Percentiles rank a stretch among this genome's conserved stretches.
phyloP scores from a whole-genome alignment of 768 basidiomycete genomes.

The Fomitopsis serialis region DNA sequence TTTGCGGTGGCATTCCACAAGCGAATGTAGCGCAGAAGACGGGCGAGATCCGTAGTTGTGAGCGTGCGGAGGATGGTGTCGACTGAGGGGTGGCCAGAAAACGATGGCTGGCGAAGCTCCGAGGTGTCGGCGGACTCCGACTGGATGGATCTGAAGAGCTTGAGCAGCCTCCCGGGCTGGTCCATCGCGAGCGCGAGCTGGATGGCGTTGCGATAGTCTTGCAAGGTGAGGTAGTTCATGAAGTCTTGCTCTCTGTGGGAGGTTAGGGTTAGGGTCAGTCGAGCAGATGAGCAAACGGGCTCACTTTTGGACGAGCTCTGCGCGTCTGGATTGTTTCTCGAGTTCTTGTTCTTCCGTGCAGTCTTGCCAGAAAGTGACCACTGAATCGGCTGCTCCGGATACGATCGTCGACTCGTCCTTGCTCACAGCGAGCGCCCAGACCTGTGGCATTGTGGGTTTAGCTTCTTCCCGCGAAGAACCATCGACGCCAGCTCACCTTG shows the following conservation, averaged over 20 bases:
- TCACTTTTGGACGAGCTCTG: conserved; percentile 76
- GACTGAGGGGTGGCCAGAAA: conserved; percentile 69
- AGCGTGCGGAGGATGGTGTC: conserved; percentile 81
- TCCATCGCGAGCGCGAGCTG: conserved; percentile 88
- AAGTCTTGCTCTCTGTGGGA: conserved; percentile 89
- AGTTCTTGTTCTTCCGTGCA: conserved; percentile 79
- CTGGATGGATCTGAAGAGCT: conserved; percentile 68
- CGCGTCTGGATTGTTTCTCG: conserved; percentile 69
- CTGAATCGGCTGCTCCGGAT: conserved; percentile 93
- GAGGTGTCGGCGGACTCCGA: conserved; percentile 13
- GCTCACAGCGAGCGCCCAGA: conserved; percentile 93
- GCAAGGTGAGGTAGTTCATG: conserved; percentile 78
- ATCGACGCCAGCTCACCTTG: conserved; percentile 52
- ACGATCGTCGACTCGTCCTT: conserved; percentile 79
- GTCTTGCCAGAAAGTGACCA: conserved; percentile 96
- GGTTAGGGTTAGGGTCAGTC: neutral
- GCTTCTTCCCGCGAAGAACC: neutral
- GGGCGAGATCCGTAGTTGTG: conserved; percentile 66
- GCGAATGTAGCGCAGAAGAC: conserved; percentile 74
- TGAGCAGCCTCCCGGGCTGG: conserved; percentile 83
- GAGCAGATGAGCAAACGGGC: conserved; percentile 21
- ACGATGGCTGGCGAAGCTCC: conserved; percentile 18
- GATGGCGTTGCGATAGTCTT: conserved; percentile 89
- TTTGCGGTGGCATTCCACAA: conserved; percentile 97
- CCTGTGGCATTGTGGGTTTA: conserved; percentile 38